phyloP scores from a whole-genome alignment of 2,329 filamentous ascomycete genomes.

The Myotisia sp. region DNA sequence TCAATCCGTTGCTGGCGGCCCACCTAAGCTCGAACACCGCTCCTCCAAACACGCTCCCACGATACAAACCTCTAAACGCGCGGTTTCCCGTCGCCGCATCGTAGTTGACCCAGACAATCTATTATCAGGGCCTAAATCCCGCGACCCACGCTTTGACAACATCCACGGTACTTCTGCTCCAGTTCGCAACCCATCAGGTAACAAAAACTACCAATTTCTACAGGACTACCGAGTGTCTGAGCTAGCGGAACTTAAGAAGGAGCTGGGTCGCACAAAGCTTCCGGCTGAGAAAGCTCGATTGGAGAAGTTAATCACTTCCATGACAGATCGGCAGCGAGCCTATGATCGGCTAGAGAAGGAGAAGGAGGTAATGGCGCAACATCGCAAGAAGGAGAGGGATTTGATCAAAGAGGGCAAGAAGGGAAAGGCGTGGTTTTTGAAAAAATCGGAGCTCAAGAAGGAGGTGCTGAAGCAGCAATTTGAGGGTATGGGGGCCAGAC shows the following conservation, averaged over 20 bases:
- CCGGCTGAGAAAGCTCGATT: conserved; percentile 51
- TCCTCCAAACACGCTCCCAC: conserved; percentile 76
- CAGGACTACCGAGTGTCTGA: conserved; percentile 76
- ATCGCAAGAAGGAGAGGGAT: conserved; percentile 72
- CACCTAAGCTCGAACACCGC: conserved; percentile 21
- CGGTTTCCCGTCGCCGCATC: conserved; percentile 66
- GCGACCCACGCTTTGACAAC: conserved; percentile 82
- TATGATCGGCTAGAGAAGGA: conserved; percentile 55
- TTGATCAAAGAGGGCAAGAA: conserved; percentile 72
- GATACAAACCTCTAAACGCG: conserved; percentile 66
- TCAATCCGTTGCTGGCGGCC: conserved; percentile 17
- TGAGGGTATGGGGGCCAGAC: conserved; percentile 66
- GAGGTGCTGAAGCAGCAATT: conserved; percentile 65
- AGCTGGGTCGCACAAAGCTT: conserved; percentile 55
- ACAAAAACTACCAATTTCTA: conserved; percentile 72
- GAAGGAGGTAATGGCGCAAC: conserved; percentile 54
- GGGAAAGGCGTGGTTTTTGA: conserved; percentile 70
- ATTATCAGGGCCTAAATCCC: conserved; percentile 43
- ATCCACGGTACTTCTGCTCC: conserved; percentile 35
- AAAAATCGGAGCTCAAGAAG: conserved; percentile 85
- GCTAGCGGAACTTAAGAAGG: conserved; percentile 56
- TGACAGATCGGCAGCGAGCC: conserved; percentile 64
- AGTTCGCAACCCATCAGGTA: conserved; percentile 31
- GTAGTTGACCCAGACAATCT: conserved; percentile 40
- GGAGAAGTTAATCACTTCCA: conserved; percentile 58